Evolutionary conservation across 1,139 yeast species (phyloP).

Genomic region (Yamadazyma triangularis): DNA sequence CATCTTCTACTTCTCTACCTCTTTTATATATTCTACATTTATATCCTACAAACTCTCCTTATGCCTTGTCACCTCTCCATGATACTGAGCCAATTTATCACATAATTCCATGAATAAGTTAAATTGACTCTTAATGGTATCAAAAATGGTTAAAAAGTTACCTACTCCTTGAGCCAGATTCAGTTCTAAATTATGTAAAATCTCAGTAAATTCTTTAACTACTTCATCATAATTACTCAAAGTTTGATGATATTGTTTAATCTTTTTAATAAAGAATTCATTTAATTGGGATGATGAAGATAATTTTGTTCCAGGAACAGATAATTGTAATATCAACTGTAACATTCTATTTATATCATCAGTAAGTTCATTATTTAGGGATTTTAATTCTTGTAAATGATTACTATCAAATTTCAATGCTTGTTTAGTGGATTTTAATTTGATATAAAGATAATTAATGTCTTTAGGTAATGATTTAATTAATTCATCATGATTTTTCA

Average conservation of each 20-base stretch:
- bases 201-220: conserved; percentile 64
- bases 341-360: conserved; percentile 68
- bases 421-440: conserved; percentile 60
- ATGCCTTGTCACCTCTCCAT: conserved; percentile 38
- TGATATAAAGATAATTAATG: conserved; percentile 63
- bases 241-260: conserved; percentile 62
- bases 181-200: conserved; percentile 39
- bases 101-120: conserved; percentile 85
- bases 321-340: conserved; percentile 59
- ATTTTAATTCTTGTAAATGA: conserved; percentile 32
- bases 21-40: too few species aligned
- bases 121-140: conserved; percentile 78
- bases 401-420: conserved; percentile 49
- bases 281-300: conserved; percentile 50
- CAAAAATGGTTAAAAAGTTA: conserved; percentile 52
- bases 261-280: conserved; percentile 47
- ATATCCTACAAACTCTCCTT: too few species aligned
- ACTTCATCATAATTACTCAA: conserved; percentile 72
- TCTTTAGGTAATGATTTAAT: conserved; percentile 84
- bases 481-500: conserved; percentile 60
- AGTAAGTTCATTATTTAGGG: conserved; percentile 53
- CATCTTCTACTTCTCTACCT: too few species aligned
- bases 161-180: conserved; percentile 45
- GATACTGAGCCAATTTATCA: conserved; percentile 84
- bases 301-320: conserved; percentile 63